Percentiles rank a stretch among this genome's conserved stretches.
Evolutionary conservation across 1,284 basidiomycete genomes (phyloP).

Genomic region (Mrakiaceae sp.): DNA sequence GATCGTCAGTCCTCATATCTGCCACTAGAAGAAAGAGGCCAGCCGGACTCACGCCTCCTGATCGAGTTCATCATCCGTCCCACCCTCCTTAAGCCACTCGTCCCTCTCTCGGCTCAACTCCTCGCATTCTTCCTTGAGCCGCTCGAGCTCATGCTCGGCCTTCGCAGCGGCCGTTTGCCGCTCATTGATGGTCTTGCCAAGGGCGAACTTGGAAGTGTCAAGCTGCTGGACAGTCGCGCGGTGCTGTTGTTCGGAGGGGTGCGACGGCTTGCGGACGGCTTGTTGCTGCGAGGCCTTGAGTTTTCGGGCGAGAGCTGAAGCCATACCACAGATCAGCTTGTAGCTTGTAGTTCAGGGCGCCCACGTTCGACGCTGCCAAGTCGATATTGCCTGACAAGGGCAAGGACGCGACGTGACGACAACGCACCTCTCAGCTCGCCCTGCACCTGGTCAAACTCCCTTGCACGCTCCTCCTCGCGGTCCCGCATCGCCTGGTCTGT

Average conservation of each 20-base stretch:
- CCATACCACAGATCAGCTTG: no score
- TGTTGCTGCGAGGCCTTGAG: slow-evolving; percentile 11
- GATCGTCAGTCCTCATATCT: background rate
- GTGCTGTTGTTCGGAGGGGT: slow-evolving; percentile 14
- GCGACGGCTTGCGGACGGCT: background rate
- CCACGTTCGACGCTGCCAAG: no score
- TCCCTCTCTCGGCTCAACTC: slow-evolving; percentile 7
- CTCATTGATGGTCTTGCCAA: slow-evolving; percentile 16
- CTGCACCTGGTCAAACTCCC: slow-evolving; percentile 7
- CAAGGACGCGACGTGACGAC: background rate
- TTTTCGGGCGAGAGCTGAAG: slow-evolving; percentile 8
- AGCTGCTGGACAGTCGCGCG: slow-evolving; percentile 7
- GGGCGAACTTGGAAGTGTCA: slow-evolving; percentile 14
- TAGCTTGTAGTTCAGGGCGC: no score
- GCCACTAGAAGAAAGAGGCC: background rate
- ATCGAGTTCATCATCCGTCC: slow-evolving; percentile 6
- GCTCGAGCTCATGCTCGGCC: slow-evolving; percentile 6
- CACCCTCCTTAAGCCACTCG: background rate
- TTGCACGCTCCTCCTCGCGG: slow-evolving; percentile 5
- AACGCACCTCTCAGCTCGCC: slow-evolving; percentile 3
- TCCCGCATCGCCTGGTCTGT: slow-evolving; percentile 9
- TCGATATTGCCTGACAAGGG: background rate
- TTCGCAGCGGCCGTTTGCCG: background rate
- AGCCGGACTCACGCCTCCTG: slow-evolving; percentile 11
- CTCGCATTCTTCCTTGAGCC: slow-evolving; percentile 11